These are phyloP conservation scores for Paracoccidioides brasiliensis DNA, from an alignment of 2,329 filamentous ascomycete genomes.

Conservation along the genomic window DNA sequence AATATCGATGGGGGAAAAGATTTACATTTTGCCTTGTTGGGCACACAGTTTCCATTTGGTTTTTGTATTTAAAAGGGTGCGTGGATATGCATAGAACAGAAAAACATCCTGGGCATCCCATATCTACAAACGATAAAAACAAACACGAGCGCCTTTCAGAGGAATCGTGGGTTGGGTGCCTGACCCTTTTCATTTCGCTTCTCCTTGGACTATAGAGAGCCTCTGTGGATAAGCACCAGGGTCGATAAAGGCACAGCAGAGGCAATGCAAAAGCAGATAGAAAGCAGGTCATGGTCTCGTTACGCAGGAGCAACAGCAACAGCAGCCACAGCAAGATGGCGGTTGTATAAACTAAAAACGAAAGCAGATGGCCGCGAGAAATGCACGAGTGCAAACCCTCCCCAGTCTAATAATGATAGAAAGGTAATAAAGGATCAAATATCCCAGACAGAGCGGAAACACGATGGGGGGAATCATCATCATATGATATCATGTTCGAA, in stretches of 20 bases:
- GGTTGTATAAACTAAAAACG: slow-evolving; percentile 5
- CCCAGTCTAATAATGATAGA: background rate
- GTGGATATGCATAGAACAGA: too few relatives aligned
- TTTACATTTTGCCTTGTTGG: too few relatives aligned
- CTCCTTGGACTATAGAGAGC: too few relatives aligned
- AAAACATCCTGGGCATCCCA: too few relatives aligned
- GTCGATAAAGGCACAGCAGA: background rate
- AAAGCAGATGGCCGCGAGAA: slow-evolving; percentile 15
- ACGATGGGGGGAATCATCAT: background rate
- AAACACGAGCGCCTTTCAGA: too few relatives aligned
- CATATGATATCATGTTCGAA: background rate
- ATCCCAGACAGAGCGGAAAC: background rate
- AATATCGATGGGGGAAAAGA: too few relatives aligned
- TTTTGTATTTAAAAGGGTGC: too few relatives aligned
- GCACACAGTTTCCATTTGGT: too few relatives aligned
- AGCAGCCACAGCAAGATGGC: background rate
- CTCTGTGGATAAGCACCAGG: too few relatives aligned
- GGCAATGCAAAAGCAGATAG: background rate
- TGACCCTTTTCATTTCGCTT: background rate
- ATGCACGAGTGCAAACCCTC: slow-evolving; percentile 3
- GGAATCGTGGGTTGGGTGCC: background rate
- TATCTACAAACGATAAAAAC: too few relatives aligned
- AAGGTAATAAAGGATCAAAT: background rate
- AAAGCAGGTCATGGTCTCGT: background rate
- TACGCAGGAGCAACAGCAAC: slow-evolving; percentile 12